Conservation (phyloP, 2,329 filamentous ascomycete genomes). For the Purpureocillium lavendulum region DNA sequence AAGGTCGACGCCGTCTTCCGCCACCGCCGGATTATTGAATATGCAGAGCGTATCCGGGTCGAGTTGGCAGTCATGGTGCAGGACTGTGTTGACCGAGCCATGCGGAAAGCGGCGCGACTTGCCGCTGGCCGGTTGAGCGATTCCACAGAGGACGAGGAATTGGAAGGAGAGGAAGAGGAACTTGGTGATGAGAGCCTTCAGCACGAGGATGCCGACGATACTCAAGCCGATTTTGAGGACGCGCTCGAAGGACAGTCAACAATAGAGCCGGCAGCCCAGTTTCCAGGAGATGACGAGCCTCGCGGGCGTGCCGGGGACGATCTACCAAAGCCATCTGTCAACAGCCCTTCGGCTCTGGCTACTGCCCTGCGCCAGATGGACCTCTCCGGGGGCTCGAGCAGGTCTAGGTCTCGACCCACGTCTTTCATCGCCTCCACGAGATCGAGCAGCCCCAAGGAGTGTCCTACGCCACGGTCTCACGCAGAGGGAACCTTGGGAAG, state of each 20-base stretch:
- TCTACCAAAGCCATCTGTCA: slow-evolving; percentile 11
- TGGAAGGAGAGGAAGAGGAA: slow-evolving; percentile 15
- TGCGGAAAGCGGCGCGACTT: slow-evolving; percentile 82
- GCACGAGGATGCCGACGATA: slow-evolving; percentile 6
- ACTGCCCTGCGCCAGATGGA: slow-evolving; percentile 39
- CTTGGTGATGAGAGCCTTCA: no score
- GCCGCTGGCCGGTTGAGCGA: slow-evolving; percentile 79
- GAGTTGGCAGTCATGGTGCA: slow-evolving; percentile 91
- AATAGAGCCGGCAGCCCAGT: no score
- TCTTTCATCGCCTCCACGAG: slow-evolving; percentile 61
- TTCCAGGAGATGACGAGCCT: slow-evolving; percentile 3
- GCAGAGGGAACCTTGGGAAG: slow-evolving; percentile 46
- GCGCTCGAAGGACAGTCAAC: neutral
- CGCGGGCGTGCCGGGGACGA: slow-evolving; percentile 9
- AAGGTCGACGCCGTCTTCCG: slow-evolving; percentile 93
- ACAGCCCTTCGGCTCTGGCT: slow-evolving; percentile 44
- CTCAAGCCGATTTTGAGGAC: slow-evolving; percentile 1
- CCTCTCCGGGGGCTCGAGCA: slow-evolving; percentile 16
- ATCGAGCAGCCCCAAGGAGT: slow-evolving; percentile 85
- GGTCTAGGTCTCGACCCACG: slow-evolving; percentile 40
- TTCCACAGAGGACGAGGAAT: slow-evolving; percentile 54
- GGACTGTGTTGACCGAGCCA: slow-evolving; percentile 87
- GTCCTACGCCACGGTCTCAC: slow-evolving; percentile 82
- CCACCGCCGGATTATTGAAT: slow-evolving; percentile 88
- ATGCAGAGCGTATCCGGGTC: slow-evolving; percentile 87